These are phyloP conservation scores for Leucocoprinus leucothites DNA, from an alignment of 768 basidiomycete genomes.

Conservation along the genomic window DNA sequence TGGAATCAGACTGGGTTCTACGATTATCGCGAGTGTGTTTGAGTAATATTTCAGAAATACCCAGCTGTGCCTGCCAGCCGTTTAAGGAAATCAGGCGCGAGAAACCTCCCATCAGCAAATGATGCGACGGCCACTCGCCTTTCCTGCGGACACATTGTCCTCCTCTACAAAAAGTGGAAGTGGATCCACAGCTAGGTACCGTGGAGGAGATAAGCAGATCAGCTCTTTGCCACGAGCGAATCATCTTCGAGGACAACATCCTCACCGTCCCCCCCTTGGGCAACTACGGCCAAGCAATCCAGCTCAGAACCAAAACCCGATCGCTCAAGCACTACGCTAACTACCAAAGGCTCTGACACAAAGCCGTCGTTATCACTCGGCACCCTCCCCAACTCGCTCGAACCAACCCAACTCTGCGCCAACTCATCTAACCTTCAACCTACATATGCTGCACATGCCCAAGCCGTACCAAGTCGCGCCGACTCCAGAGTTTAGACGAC, in stretches of 20 bases:
- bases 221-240: too few relatives aligned
- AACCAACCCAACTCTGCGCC: conserved; percentile 2
- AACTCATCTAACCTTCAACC: neutral
- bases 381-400: conserved; percentile 24
- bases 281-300: neutral
- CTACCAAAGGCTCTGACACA: neutral
- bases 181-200: too few relatives aligned
- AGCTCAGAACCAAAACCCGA: neutral
- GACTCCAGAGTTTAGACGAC: conserved; percentile 60
- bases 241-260: neutral
- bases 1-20: too few relatives aligned
- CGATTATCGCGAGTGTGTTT: too few relatives aligned
- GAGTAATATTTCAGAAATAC: too few relatives aligned
- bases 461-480: conserved; percentile 1
- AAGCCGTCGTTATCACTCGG: conserved; percentile 18
- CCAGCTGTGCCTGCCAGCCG: too few relatives aligned
- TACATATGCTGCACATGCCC: conserved; percentile 15
- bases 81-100: too few relatives aligned
- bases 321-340: neutral
- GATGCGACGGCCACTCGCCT: too few relatives aligned
- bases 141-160: too few relatives aligned
- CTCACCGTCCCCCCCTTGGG: neutral
- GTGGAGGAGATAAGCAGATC: too few relatives aligned
- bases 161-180: too few relatives aligned
- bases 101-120: too few relatives aligned